Evolutionary conservation across 1,284 basidiomycete genomes (phyloP), one percentile per base, ranked within the genome.

Genomic region (Bjerkandera adusta): DNA sequence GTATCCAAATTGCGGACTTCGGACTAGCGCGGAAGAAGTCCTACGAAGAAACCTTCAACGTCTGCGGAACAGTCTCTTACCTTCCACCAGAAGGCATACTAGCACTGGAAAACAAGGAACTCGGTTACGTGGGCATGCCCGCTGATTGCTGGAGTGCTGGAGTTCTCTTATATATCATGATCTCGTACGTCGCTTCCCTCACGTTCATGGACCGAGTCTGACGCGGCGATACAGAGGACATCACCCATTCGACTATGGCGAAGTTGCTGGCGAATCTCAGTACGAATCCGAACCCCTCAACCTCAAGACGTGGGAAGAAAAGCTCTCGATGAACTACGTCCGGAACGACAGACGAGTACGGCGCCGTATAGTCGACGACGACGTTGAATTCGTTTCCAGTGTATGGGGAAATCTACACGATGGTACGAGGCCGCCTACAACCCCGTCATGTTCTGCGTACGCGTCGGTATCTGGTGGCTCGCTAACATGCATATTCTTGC

Each of bases 111-210:
- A 72, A 85, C 55, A 81, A 81, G 53, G 72, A 85, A 47, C 65
- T 84, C 40, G 79, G 83, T 40, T 92, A 92, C 55, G 75, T 84
- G 30, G 78, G 88, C 12, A 85, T 89, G 79, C 83, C 83, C 22
- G 77, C 88, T 0, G 89, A 92, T 61, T 89, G 87, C 57, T 92
- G 89, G 90, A 88, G 86, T 53, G 76, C 83, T 8, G 89, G 89
- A 7, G 77, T 91, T 2, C 80, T 88, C 44, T 67, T 91, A 46
- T 90, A 83, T 56, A 81, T 89, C 50, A 90, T 92, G 85, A 70
- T 92, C 42, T 76, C 77, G 88, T 89, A 67, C 52, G 85, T 74
- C 21, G 20, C 32, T 32, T 36, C 20, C 27, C 16, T 16, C 30
- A 43, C 36, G 34, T 26, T 27, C n/a, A 20, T 27, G 10, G 47